Base-by-base conservation (phyloP, 495 filamentous ascomycete genomes). In the Podospora australis region DNA sequence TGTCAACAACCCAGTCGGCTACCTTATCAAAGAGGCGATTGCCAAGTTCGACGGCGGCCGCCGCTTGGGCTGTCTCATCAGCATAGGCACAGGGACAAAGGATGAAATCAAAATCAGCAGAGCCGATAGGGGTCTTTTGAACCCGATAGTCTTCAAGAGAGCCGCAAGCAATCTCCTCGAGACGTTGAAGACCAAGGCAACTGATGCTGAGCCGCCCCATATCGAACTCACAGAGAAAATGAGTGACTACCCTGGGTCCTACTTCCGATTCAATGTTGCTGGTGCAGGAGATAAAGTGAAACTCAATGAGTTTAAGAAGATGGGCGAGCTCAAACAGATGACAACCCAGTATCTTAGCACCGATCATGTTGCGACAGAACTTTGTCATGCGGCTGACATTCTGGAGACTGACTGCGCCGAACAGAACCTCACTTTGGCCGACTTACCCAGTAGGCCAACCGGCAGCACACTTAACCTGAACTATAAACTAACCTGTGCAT, bases 231-330 rank as follows among this genome's bases (percentile, higher is more conserved):
- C 41, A 13, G 9, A 14, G 1, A 19, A 28, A 10, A 17, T 61
- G 14, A 4, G 4, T 6, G 7, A 13, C 4, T 44, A 21, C 22
- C 19, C 39, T 0, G 36, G 43, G 8, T 17, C 55, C 9, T 58
- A 55, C 20, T 58, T 49, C 20, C 58, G 58, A 8, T 58, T 61
- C 46, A 58, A 40, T 17, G 55, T 58, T 4, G 45, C 51, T 1
- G 83, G 90, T 56, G 89, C 87, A 40, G 88, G 88, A 17, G 90
- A 90, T 68, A 73, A 89, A 7, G 86, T 95, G 22, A 16, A 22
- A 0, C 44, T 61, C 11, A 17, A 19, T 10, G 24, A 53, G 4
- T 61, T 56, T 23, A 42, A 28, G 25, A 55, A 58, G 19, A 50
- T 58, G 1, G 38, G 25, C 1, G 21, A 46, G 28, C 32, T 61